Percentiles rank a stretch among this genome's conserved stretches.
Evolutionary conservation across 805 yeast genomes (phyloP).

Genomic region (Hanseniaspora osmophila): DNA sequence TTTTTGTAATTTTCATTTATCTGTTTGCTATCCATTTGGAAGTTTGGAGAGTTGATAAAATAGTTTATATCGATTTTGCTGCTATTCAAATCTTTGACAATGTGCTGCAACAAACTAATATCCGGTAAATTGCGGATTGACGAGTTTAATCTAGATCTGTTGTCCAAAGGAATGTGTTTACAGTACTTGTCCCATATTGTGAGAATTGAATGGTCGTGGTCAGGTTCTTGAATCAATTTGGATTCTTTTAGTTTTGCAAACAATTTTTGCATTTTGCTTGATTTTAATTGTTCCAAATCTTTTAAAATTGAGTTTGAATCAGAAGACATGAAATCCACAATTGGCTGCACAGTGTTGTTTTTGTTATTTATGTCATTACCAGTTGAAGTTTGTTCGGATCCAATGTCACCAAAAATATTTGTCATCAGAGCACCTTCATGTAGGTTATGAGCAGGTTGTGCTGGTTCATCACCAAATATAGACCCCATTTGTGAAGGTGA

Average conservation of each 20-base stretch:
- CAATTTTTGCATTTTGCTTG: not conserved
- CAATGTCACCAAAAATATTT: not conserved
- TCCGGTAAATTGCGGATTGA: conserved; percentile 2
- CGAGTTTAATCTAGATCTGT: not conserved
- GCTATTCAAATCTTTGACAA: conserved; percentile 3
- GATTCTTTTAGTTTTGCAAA: not conserved
- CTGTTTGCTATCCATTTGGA: conserved; percentile 24
- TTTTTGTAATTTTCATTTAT: conserved; percentile 15
- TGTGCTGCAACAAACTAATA: conserved; percentile 1
- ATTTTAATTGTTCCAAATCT: not conserved
- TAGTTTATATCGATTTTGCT: conserved; percentile 1
- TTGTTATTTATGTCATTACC: no score
- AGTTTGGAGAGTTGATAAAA: conserved; percentile 15
- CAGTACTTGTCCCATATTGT: not conserved
- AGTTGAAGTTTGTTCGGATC: not conserved
- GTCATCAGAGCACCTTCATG: not conserved
- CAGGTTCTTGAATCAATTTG: not conserved
- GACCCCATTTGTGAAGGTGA: conserved; percentile 5
- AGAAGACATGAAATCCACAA: not conserved
- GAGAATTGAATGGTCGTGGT: not conserved
- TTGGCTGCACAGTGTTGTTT: no score
- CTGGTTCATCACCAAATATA: conserved; percentile 1
- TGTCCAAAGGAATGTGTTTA: not conserved
- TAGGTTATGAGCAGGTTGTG: not conserved
- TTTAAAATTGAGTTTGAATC: not conserved